Evolutionary conservation across 345 rosid genomes (phyloP), one percentile per base, ranked within the genome.

Genomic region (Raphanus raphanistrum): DNA sequence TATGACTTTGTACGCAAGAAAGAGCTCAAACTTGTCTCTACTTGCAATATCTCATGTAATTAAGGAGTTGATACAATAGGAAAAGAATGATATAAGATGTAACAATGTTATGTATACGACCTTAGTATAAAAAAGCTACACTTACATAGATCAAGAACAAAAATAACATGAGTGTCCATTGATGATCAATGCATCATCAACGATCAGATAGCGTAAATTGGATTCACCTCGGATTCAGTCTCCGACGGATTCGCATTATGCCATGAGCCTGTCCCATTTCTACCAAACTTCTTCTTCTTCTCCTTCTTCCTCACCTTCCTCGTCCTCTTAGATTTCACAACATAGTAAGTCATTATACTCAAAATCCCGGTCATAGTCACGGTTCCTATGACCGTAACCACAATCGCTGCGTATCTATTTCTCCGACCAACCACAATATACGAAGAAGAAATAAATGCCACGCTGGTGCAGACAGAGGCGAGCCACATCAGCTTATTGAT

Each of bases 401-500:
- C 79, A 81, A 91, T 61, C 12, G 99, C 99, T 13, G 98, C 96
- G 88, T 96, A 92, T 70, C 62, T 57, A 77, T 81, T 77, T 41
- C 68, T 92, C 36, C 87, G 82, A 13, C 99, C 97, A 5, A 90
- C 92, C 58, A 95, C 97, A 66, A 91, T 95, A 71, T 91, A 92
- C 3, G 98, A 85, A 1, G 96, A 88, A 7, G 99, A 85, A 26
- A 87, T 84, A 43, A 91, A 95, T 0, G 96, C 91, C 33, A 92
- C 89, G 0, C 91, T 83, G 31, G 94, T 92, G 87, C 91, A 92
- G 29, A 90, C 92, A 54, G 98, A 91, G 8, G 99, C 99, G 25
- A 95, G 75, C 98, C 99, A 95, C 98, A 92, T 90, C 71, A 92
- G 77, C 80, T 95, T 95, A 73, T 95, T 95, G 73, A 92, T 95